Conservation (phyloP, 1,284 basidiomycete genomes). For the Tilletia caries region DNA sequence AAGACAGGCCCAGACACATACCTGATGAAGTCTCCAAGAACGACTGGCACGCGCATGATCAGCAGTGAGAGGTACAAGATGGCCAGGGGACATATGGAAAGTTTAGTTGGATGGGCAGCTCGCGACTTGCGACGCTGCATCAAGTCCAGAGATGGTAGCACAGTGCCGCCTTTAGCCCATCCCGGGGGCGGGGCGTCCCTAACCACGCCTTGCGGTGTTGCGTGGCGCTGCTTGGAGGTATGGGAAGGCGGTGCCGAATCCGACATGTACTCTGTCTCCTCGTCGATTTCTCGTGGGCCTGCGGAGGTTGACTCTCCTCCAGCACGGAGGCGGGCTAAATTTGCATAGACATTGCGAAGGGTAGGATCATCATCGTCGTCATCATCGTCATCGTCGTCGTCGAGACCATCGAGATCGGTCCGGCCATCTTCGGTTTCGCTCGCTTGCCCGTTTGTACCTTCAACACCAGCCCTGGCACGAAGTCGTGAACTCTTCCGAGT, state of each 20-base stretch:
- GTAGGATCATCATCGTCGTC: constrained; percentile 21
- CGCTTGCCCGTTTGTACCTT: background rate
- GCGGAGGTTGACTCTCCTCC: background rate
- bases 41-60: constrained; percentile 34
- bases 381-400: constrained; percentile 11
- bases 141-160: background rate
- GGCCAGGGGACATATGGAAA: constrained; percentile 6
- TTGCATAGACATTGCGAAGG: background rate
- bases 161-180: background rate
- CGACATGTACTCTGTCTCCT: background rate
- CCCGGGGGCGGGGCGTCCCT: no score
- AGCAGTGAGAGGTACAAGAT: constrained; percentile 41
- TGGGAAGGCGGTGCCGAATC: background rate
- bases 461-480: background rate
- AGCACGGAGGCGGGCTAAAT: background rate
- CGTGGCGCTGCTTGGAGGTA: background rate
- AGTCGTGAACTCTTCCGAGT: no score
- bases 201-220: no score
- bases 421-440: constrained; percentile 24
- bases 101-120: background rate
- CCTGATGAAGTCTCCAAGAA: constrained; percentile 30
- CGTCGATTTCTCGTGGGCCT: background rate
- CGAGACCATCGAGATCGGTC: constrained; percentile 25
- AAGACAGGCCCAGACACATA: background rate
- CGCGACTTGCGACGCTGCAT: background rate